Evolutionary conservation across 192 early-diverging fungal genomes (phyloP).

Genomic region (Diversispora epigaea): DNA sequence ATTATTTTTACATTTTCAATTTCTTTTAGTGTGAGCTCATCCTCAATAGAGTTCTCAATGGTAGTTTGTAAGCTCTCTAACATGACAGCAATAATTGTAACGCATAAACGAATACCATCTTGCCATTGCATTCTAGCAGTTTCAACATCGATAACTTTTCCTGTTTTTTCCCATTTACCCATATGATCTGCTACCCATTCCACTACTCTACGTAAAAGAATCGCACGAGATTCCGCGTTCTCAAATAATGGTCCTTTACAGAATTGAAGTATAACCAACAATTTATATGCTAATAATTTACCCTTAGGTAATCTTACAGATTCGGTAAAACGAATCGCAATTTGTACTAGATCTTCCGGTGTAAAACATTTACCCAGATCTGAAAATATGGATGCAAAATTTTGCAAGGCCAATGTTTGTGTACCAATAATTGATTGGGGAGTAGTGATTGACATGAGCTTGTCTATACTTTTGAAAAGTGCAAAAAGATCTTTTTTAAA

Average conservation of each 20-base stretch:
- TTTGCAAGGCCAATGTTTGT: slow-evolving; percentile 57
- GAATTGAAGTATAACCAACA: slow-evolving; percentile 32
- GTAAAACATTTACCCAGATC: slow-evolving; percentile 43
- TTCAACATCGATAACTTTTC: slow-evolving; percentile 5
- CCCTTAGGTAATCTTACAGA: slow-evolving; percentile 33
- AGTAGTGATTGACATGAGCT: slow-evolving; percentile 52
- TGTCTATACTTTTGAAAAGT: slow-evolving; percentile 46
- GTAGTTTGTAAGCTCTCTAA: slow-evolving; percentile 40
- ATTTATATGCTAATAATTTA: slow-evolving; percentile 31
- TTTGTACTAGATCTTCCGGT: slow-evolving; percentile 37
- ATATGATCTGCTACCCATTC: slow-evolving; percentile 40
- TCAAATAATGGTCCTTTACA: slow-evolving; percentile 33
- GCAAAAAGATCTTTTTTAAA: slow-evolving; percentile 50
- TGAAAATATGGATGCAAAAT: slow-evolving; percentile 44
- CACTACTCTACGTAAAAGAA: slow-evolving; percentile 28
- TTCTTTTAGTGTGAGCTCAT: background rate
- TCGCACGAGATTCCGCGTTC: slow-evolving; percentile 32
- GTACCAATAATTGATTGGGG: slow-evolving; percentile 58
- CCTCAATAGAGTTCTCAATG: background rate
- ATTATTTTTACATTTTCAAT: slow-evolving; percentile 30
- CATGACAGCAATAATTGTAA: slow-evolving; percentile 40
- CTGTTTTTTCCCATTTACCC: slow-evolving; percentile 39
- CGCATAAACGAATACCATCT: slow-evolving; percentile 42
- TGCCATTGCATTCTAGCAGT: slow-evolving; percentile 42
- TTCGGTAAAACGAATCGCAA: slow-evolving; percentile 40